Evolutionary conservation across 2,329 filamentous ascomycete species (phyloP), one percentile per base, ranked within the genome.

Genomic region (Botrytis hyacinthi): DNA sequence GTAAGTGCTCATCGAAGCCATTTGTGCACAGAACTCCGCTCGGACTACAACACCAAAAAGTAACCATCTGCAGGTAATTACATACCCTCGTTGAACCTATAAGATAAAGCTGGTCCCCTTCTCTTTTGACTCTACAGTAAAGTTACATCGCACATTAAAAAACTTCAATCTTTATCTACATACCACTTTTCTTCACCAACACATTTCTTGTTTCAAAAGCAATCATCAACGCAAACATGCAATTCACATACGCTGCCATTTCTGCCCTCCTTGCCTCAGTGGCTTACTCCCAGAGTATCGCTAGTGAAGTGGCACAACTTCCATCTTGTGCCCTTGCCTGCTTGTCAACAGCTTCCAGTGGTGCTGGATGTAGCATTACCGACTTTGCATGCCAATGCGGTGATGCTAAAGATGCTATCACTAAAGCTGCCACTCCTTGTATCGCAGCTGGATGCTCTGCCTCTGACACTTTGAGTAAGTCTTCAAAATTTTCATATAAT

Each of bases 361-460:
- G 22, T 40, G 69, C 73, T 60, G 77, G 77, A 7, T 80, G 79
- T 60, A 40, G 29, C 22, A 3, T 71, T 14, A 62, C 75, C 5
- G 78, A 79, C 40, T 77, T 74, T 48, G 65, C 75, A 6, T 80
- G 79, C 71, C 71, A 76, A 67, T 79, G 79, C 48, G 78, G 77
- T 69, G 20, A 67, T 20, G 63, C 54, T 5, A 76, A 73, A 54
- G 42, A 48, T 51, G 72, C 72, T 5, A 79, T 80, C 72, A 76
- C 72, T 6, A 62, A 54, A 18, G 1, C 51, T 26, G 78, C 76
- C 6, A 76, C 74, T 46, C 78, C 79, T 29, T 80, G 79, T 62
- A 60, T 80, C 32, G 63, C 74, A 35, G 42, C 65, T 14, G 72
- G 62, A 18, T 80, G 78, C 71, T 73, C 73, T 54, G 57, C 73